Evolutionary conservation across 257 asterid species (phyloP), one percentile per base, ranked within the genome.

Genomic region (Solanum sparsipilum): DNA sequence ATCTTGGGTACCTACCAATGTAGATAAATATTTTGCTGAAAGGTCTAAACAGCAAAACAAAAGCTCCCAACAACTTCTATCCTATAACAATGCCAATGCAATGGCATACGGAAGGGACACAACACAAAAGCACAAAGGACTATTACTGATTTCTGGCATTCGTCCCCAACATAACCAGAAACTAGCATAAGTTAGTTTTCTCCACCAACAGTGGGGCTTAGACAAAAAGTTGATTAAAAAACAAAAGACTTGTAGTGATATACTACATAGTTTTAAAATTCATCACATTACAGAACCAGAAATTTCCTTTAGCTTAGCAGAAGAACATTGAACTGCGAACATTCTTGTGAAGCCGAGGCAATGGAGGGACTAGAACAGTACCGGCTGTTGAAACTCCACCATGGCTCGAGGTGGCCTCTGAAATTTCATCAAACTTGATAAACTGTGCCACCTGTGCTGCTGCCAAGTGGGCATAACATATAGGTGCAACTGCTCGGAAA

Each of bases 381-480:
- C 90, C 91, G 12, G 73, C 73, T 25, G 90, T 41, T 70, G 90
- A 29, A 7, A 88, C 41, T 23, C 94, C 94, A 29, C 92, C 92
- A 72, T 92, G 92, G 84, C 92, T 91, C 0, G 96, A 93, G 2
- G 98, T 89, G 0, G 86, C 88, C 36, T 94, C 97, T 0, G 96
- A 93, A 5, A 88, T 21, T 5, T 94, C 97, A 4, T 95, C 98
- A 7, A 95, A 92, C 91, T 93, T 95, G 6, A 94, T 86, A 87
- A 94, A 95, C 89, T 93, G 96, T 0, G 92, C 87, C 91, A 93
- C 39, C 81, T 95, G 98, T 9, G 94, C 89, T 0, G 97, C 98
- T 1, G 97, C 97, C 60, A 95, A 88, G 87, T 95, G 98, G 0
- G 98, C 98, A 31, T 95, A 95, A 44, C 95, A 93, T 15, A 95